Evolutionary conservation across 768 basidiomycete species (phyloP), one percentile per base, ranked within the genome.

Genomic region (Amanita molliuscula): DNA sequence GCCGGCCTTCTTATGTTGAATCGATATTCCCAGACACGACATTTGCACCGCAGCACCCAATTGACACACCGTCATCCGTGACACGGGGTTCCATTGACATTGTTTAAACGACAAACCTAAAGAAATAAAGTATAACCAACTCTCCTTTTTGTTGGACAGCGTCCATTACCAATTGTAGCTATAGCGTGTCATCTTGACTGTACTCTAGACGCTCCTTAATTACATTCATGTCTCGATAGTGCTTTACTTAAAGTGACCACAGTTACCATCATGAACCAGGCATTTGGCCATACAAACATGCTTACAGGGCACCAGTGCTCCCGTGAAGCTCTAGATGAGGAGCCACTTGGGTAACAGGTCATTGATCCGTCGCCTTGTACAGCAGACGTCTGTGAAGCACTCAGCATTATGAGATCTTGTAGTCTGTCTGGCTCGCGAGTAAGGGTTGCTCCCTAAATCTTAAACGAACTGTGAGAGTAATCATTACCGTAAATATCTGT

Each of bases 1-100:
- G 61, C 28, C 53, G 50, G 26, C 41, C 52, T 31, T 58, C 58
- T 13, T 44, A 50, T 25, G 33, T 44, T 23, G 49, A 44, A 0
- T 44, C 49, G 8, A 21, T 50, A 8, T 11, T 42, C 8, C 25
- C 48, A 15, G 48, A 50, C n/a, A 1, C 31, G 16, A 3, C 28
- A 3, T 10, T 34, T 8, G 41, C 20, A n/a, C 41, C 41, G 6
- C 41, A 33, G 0, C 41, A 50, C n/a, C 42, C 41, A 21, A 26
- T 11, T 26, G 49, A 50, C 36, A 23, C 34, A 20, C 49, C 49
- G 11, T 44, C 41, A 10, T 50, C 49, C 9, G 41, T 44, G 33
- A 41, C 41, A 25, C 28, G 33, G 25, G 33, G 31, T 26, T 43
- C 49, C 31, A 23, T 44, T 23, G 41, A 50, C 33, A 50, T 50